Evolutionary conservation across 306 rosid species (phyloP), one percentile per base, ranked within the genome.

Genomic region (Bauhinia variegata): DNA sequence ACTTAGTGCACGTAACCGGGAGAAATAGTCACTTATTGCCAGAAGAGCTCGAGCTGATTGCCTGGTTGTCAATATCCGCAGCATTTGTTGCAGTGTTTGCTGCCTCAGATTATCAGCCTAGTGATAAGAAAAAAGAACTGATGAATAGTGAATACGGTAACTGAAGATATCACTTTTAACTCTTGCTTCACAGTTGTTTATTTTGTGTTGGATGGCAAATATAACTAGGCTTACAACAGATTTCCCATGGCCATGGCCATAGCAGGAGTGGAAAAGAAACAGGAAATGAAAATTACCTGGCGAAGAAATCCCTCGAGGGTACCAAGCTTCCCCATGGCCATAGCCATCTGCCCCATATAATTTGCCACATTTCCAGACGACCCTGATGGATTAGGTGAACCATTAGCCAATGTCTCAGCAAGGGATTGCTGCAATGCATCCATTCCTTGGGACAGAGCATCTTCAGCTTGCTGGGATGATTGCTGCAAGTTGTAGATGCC

Each of bases 301-400:
- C 84, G 92, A 71, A 92, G 96, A 81, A 92, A 92, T 6, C 92
- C 98, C 63, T 89, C 98, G 1, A 92, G 95, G 16, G 96, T 89
- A 67, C 98, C 98, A 10, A 92, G 91, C 80, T 92, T 92, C 75
- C 98, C 98, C 95, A 92, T 92, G 53, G 98, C 98, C 95, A 89
- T 89, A 49, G 98, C 98, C 98, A 92, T 92, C 84, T 92, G 96
- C 43, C 98, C 98, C 98, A 92, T 92, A 65, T 92, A 92, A 54
- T 92, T 92, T n/a, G 96, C 98, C 34, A 92, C 96, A 62, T 92
- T 89, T 53, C 91, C 96, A 0, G 95, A 87, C 54, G 96, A 57
- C 28, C 86, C 92, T 12, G 95, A 80, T 5, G 89, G 81, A 52
- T 31, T 87, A 28, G 98, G 88, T 2, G 96, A 72, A 55, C 92